Evolutionary conservation across 495 filamentous ascomycete species (phyloP).

Genomic region (Penicillium flavigenum): DNA sequence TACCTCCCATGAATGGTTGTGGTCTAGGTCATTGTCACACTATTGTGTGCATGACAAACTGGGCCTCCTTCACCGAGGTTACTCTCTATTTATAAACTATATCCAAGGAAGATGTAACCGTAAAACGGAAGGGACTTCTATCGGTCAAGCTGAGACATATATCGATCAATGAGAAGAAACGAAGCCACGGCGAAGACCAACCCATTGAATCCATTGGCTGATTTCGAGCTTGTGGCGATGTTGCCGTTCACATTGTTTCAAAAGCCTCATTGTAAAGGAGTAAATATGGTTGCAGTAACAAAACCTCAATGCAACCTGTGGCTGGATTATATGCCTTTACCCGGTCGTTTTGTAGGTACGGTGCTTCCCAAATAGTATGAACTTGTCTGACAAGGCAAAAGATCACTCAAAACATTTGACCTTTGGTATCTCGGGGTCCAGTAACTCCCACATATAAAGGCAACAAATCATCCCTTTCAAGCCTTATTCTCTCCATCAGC

Average conservation of each 20-base stretch:
- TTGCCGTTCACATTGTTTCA: conserved; percentile 9
- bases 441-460: not conserved
- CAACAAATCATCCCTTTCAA: not conserved
- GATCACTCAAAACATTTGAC: not conserved
- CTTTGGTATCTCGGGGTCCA: not conserved
- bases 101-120: conserved; percentile 22
- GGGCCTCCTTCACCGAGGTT: conserved; percentile 2
- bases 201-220: conserved; percentile 2
- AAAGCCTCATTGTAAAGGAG: not conserved
- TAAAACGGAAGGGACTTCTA: conserved; percentile 9
- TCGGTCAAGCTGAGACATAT: conserved; percentile 19
- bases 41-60: conserved; percentile 1
- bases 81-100: not conserved
- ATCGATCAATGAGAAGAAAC: conserved; percentile 2
- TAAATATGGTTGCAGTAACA: conserved; percentile 4
- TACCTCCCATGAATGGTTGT: conserved; percentile 1
- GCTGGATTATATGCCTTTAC: not conserved
- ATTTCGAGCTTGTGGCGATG: not conserved
- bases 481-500: not conserved
- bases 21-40: conserved; percentile 8
- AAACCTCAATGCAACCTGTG: conserved; percentile 7
- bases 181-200: not conserved
- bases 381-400: conserved; percentile 1
- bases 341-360: not conserved
- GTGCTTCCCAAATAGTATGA: conserved; percentile 3